Base-by-base conservation (phyloP, 768 basidiomycete genomes). In the Auricularia sp. region DNA sequence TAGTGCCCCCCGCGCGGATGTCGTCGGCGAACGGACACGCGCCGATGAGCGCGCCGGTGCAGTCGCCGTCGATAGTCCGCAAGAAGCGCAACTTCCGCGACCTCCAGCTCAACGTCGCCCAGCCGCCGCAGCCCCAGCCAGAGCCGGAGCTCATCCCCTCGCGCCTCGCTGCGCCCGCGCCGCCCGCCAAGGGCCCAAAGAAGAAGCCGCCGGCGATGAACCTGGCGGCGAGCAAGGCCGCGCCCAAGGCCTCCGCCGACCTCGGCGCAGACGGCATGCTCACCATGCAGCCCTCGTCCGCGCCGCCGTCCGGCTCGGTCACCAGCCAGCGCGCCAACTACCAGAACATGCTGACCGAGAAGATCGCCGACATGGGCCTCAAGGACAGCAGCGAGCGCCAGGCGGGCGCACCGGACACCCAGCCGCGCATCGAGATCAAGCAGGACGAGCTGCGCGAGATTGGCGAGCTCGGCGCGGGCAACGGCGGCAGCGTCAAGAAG, bases 401-500 rank as follows among this genome's bases (percentile, higher is more conserved):
- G 78, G 29, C 29, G 29, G 39, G 39, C 39, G 7, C 39, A 14
- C 7, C 39, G 8, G 90, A 88, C 70, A 85, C 87, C 39, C 89
- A 92, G 77, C 87, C 87, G 73, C 90, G 90, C 75, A 73, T 81
- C 69, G 90, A 92, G 77, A 86, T 87, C 73, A 91, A 91, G 76
- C 72, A 80, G 69, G 90, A 96, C 71, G 97, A 98, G 74, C 78
- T 99, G 72, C 88, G 88, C 76, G 90, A 95, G 68, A 72, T 98
- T 58, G 83, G 85, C 63, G 97, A 99, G 75, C 81, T 99, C 3
- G 97, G 97, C 3, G 87, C 91, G 68, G 97, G 97, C 3, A 98
- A 98, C 71, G 95, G 97, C 1, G 97, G 97, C 63, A 97, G 95
- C 63, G 97, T 99, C 60, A 94, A 94, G 76, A 91, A 90, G 76